Conservation (phyloP, 1,284 basidiomycete species). For the Puccinia polysora region DNA sequence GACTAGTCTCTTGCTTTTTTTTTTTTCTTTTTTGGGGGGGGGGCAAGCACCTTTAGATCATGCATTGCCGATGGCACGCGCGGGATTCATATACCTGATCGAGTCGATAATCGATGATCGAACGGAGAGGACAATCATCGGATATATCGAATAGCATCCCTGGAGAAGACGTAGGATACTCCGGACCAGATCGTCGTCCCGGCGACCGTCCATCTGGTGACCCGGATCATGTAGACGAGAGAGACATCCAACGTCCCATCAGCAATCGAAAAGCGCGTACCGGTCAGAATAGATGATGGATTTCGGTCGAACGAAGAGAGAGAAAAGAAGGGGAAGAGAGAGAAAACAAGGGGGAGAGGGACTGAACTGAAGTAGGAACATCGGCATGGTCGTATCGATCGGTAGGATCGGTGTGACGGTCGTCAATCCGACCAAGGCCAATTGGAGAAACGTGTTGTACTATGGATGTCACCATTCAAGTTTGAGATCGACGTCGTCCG, state of each 20-base stretch:
- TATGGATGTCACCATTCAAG: constrained; percentile 51
- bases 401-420: constrained; percentile 77
- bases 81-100: too few relatives aligned
- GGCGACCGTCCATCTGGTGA: constrained; percentile 81
- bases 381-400: constrained; percentile 59
- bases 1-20: too few relatives aligned
- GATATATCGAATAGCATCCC: constrained; percentile 61
- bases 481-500: neutral
- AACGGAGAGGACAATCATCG: constrained; percentile 11
- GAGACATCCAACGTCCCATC: constrained; percentile 1
- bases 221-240: too few relatives aligned
- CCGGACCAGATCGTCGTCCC: constrained; percentile 89
- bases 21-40: too few relatives aligned
- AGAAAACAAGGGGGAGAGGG: constrained; percentile 5
- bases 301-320: neutral
- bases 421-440: constrained; percentile 79
- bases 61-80: too few relatives aligned
- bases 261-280: neutral
- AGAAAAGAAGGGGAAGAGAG: neutral
- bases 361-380: constrained; percentile 62
- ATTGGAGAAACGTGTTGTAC: constrained; percentile 89
- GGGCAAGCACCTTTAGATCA: too few relatives aligned
- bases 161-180: constrained; percentile 74
- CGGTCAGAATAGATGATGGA: neutral
- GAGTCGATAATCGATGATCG: too few relatives aligned